phyloP scores from a whole-genome alignment of 176 grass and related monocot genomes.

The Phoenix dactylifera region DNA sequence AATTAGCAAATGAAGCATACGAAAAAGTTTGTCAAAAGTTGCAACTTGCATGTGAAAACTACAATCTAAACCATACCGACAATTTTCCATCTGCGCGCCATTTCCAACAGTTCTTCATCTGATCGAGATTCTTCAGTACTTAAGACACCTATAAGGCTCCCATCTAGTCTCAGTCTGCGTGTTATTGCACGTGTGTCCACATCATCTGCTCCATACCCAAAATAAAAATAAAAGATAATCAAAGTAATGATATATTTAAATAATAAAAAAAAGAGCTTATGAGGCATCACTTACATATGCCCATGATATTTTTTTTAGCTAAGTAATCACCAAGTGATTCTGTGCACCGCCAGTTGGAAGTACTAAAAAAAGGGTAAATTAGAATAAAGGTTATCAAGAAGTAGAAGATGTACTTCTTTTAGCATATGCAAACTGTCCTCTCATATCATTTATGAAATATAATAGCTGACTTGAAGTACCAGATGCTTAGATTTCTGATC shows the following conservation, averaged over 20 bases:
- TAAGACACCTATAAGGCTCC: constrained; percentile 93
- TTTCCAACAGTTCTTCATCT: constrained; percentile 61
- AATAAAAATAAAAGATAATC: constrained; percentile 2
- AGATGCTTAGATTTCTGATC: constrained; percentile 78
- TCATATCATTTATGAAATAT: not conserved
- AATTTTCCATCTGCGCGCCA: constrained; percentile 85
- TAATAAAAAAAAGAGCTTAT: not conserved
- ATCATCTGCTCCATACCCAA: constrained; percentile 40
- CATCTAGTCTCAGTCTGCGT: constrained; percentile 83
- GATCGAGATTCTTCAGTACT: constrained; percentile 70
- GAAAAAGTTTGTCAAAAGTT: too few species aligned
- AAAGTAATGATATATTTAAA: not conserved
- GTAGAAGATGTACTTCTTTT: not conserved
- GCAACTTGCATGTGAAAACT: too few species aligned
- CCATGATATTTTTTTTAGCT: constrained; percentile 84
- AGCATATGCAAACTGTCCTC: too few species aligned
- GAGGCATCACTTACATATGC: constrained; percentile 65
- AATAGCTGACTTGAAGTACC: constrained; percentile 29
- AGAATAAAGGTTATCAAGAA: not conserved
- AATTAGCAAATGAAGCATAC: too few species aligned
- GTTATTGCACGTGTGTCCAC: constrained; percentile 94
- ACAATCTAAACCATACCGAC: constrained; percentile 43
- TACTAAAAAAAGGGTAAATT: constrained; percentile 27
- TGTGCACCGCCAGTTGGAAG: constrained; percentile 82
- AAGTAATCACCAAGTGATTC: constrained; percentile 87